These are phyloP conservation scores for Gymnopilus junonius DNA, from an alignment of 768 basidiomycete genomes.

Conservation along the genomic window DNA sequence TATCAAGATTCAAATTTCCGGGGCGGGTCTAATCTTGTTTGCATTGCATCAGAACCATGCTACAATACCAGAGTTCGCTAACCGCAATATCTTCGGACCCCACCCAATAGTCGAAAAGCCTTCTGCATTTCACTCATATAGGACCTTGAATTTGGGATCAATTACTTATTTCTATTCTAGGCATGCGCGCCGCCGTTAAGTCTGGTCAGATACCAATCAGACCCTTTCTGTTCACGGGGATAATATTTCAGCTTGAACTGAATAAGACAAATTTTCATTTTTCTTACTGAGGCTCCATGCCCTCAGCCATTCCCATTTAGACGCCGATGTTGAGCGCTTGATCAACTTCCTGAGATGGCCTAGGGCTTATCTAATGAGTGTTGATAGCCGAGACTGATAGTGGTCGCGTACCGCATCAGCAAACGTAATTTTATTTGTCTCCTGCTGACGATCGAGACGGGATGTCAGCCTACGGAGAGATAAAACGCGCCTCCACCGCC, in stretches of 20 bases:
- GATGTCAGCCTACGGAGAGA: slow-evolving; percentile 80
- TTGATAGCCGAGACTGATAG: slow-evolving; percentile 2
- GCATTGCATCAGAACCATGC: not conserved
- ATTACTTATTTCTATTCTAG: not conserved
- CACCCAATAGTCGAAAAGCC: not conserved
- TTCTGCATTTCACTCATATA: not conserved
- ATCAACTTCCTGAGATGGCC: not conserved
- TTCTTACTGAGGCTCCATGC: not conserved
- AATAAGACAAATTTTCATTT: too few relatives aligned
- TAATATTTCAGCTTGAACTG: not conserved
- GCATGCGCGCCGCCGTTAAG: not conserved
- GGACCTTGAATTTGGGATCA: not conserved
- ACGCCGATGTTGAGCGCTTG: not conserved
- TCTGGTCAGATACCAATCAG: not conserved
- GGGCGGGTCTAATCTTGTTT: too few relatives aligned
- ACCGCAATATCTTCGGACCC: not conserved
- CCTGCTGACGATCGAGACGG: not conserved
- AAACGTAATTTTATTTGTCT: not conserved
- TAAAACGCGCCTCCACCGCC: slow-evolving; percentile 37
- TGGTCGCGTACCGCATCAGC: not conserved
- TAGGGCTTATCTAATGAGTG: not conserved
- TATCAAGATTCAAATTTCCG: too few relatives aligned
- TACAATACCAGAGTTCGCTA: not conserved
- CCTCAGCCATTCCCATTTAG: not conserved
- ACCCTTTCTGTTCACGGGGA: not conserved